phyloP scores from a whole-genome alignment of 75 land plant species.

The Sequoia sempervirens region DNA sequence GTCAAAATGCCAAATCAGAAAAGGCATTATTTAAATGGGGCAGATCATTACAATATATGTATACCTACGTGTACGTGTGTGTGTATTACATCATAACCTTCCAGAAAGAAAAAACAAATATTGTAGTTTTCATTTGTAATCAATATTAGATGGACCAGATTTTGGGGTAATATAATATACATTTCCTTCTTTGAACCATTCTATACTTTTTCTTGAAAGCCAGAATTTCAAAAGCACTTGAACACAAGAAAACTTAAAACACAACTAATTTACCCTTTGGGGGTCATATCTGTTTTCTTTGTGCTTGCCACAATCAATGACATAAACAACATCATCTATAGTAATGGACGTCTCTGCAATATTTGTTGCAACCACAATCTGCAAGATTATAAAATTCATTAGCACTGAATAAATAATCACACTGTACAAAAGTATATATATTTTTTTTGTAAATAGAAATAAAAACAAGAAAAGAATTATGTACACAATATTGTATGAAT shows the following conservation, averaged over 20 bases:
- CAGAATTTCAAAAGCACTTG: background rate
- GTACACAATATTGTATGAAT: background rate
- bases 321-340: slow-evolving; percentile 94
- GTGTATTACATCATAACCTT: no score
- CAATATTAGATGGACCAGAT: background rate
- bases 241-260: background rate
- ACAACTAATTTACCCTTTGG: slow-evolving; percentile 53
- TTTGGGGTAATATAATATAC: background rate
- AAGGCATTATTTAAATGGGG: no score
- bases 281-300: slow-evolving; percentile 94
- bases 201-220: background rate
- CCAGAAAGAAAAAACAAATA: background rate
- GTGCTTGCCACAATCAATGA: slow-evolving; percentile 90
- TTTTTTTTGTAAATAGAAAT: background rate
- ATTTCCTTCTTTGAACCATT: background rate
- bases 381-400: slow-evolving; percentile 4
- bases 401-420: background rate
- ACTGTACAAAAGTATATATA: background rate
- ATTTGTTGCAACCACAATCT: slow-evolving; percentile 88
- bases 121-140: background rate
- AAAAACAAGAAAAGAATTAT: background rate
- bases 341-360: slow-evolving; percentile 96
- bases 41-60: no score
- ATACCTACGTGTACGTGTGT: no score
- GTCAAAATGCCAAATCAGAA: no score